These are phyloP conservation scores for Stemphylium beticola DNA, from an alignment of 2,329 filamentous ascomycete species.

Conservation along the genomic window DNA sequence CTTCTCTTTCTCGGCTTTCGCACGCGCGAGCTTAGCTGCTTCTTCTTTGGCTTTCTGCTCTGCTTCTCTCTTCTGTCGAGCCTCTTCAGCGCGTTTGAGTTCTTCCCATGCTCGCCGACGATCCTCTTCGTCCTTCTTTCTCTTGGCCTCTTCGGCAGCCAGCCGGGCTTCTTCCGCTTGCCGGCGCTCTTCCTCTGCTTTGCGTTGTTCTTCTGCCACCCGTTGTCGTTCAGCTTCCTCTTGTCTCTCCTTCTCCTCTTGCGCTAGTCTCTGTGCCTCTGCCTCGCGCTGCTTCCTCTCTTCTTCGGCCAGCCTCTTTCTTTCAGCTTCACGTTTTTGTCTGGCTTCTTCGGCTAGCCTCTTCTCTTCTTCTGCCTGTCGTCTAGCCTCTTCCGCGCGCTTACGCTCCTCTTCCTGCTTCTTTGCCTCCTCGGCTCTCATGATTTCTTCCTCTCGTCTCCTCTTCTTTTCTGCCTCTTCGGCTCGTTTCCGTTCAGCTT, in stretches of 20 bases:
- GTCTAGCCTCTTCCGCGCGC: slow-evolving; percentile 38
- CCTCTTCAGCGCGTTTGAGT: slow-evolving; percentile 46
- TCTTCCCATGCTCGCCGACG: slow-evolving; percentile 55
- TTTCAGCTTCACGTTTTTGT: slow-evolving; percentile 45
- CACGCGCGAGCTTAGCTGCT: slow-evolving; percentile 53
- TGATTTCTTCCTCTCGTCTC: slow-evolving; percentile 50
- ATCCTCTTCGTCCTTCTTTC: slow-evolving; percentile 52
- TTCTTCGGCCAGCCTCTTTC: slow-evolving; percentile 14
- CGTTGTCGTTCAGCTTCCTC: slow-evolving; percentile 60
- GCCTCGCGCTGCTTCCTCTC: slow-evolving; percentile 10
- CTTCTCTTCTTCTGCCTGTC: slow-evolving; percentile 38
- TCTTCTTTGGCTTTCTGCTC: slow-evolving; percentile 57
- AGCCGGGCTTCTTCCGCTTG: slow-evolving; percentile 50
- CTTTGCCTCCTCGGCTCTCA: slow-evolving; percentile 49
- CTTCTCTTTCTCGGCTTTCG: slow-evolving; percentile 57
- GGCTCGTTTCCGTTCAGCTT: slow-evolving; percentile 50
- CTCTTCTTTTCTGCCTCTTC: slow-evolving; percentile 35
- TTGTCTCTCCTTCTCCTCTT: slow-evolving; percentile 37
- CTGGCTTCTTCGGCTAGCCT: slow-evolving; percentile 59
- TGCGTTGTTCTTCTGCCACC: slow-evolving; percentile 55
- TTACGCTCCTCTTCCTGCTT: slow-evolving; percentile 50
- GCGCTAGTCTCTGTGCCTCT: slow-evolving; percentile 1
- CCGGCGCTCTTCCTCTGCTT: slow-evolving; percentile 43
- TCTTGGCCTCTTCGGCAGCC: slow-evolving; percentile 53
- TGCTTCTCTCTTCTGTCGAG: slow-evolving; percentile 36